phyloP scores from a whole-genome alignment of 345 rosid species.

The Microthlaspi erraticum region DNA sequence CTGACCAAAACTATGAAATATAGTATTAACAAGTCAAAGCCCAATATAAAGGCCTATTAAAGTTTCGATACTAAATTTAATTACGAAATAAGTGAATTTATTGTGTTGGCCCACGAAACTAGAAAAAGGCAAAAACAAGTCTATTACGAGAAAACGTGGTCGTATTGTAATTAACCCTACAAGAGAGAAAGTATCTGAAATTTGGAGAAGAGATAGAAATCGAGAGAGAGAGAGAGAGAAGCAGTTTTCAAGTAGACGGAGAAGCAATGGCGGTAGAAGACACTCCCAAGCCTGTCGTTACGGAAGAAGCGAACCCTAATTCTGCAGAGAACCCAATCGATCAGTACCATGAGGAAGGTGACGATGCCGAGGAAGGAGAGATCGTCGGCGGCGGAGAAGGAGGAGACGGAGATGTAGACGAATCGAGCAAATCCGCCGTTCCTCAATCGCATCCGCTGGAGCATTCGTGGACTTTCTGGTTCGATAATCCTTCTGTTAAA shows the following conservation, averaged over 20 bases:
- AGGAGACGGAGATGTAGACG: conserved; percentile 40
- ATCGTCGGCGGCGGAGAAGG: conserved; percentile 43
- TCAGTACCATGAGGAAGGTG: conserved; percentile 46
- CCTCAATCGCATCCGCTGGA: conserved; percentile 69
- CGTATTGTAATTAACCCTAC: conserved; percentile 29
- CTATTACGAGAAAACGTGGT: not conserved
- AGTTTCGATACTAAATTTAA: not conserved
- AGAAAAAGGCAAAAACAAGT: not conserved
- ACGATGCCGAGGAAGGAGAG: conserved; percentile 69
- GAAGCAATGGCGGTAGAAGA: conserved; percentile 51
- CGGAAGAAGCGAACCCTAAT: conserved; percentile 46
- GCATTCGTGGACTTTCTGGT: conserved; percentile 95
- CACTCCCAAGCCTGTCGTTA: conserved; percentile 36
- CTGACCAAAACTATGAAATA: too few species aligned
- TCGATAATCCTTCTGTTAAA: conserved; percentile 68
- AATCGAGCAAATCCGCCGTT: conserved; percentile 43
- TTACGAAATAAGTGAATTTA: not conserved
- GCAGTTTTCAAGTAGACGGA: not conserved
- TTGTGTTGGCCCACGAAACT: not conserved
- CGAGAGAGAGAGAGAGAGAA: conserved; percentile 13
- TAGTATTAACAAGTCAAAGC: not conserved
- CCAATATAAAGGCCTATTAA: not conserved
- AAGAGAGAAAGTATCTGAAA: not conserved
- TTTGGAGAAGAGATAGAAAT: not conserved
- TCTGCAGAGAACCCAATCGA: conserved; percentile 40